Evolutionary conservation across 805 yeast genomes (phyloP), one percentile per base, ranked within the genome.

Genomic region (Cyberlindnera maritima): DNA sequence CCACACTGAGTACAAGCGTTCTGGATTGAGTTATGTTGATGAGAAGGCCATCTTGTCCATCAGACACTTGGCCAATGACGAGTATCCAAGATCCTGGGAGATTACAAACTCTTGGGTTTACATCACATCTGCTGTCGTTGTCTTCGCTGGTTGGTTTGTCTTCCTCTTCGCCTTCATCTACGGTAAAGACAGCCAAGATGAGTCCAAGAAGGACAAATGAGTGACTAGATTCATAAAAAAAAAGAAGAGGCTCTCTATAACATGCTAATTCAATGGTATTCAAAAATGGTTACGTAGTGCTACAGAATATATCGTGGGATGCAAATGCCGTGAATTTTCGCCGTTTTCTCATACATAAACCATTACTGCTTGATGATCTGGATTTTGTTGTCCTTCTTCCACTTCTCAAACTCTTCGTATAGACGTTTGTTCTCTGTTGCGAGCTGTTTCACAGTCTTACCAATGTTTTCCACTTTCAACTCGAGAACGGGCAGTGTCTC

Each of bases 71-170:
- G 97, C 98, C 49, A 92, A 91, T 65, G 96, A 94, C 64, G 99
- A 95, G 71, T 94, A 82, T 72, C 83, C 85, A 51, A 80, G 98
- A 67, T 84, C 95, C 37, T 94, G 94, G 92, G 88, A 86, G 50
- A 92, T 94, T 60, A 75, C 96, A 25, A 91, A 91, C 66, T 79
- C 97, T 1, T 89, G 97, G 96, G 89, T 91, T 43, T 94, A 94
- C 64, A 68, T 92, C 51, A 74, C 86, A 19, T 76, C 90, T 41
- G 83, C 91, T 14, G 68, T 66, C 3, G 68, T 83, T 29, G 96
- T 95, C 19, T 80, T 84, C 26, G 58, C 69, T 21, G 86, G 85
- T 1, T 94, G 97, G 95, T 62, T 89, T 39, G 54, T 80, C 23
- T 92, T 94, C 64, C 80, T 88, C n/a, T 66, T 79, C 32, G 71